Base-by-base conservation (phyloP, 202 grass and related monocot genomes). In the Hordeum pubiflorum region DNA sequence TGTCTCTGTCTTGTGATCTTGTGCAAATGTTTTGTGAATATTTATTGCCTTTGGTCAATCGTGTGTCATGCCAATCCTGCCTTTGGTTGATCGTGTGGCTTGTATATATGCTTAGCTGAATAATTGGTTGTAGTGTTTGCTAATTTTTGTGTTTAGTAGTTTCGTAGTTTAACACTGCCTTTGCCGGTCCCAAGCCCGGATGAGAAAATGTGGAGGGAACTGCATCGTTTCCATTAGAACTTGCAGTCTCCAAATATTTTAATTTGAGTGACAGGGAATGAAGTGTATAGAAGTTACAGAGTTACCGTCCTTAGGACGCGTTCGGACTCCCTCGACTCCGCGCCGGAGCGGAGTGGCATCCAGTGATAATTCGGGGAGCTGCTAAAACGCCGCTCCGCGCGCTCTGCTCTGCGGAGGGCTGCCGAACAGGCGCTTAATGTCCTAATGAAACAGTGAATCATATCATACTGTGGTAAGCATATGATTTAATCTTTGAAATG, bases 121-220 rank as follows among this genome's bases (percentile, higher is more conserved):
- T 63, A 15, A 2, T 37, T 83, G 65, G 18, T 68, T 58, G 44
- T 66, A 6, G 18, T 79, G 44, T 56, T 37, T 36, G 24, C 6
- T 48, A 1, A 33, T 26, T n/a, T 40, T 1, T 44, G 33, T 58
- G 4, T 37, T 36, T 77, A 76, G 56, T 69, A 37, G 75, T 56
- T 72, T 56, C 66, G 64, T 38, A 34, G 87, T 89, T 85, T 89
- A 89, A 89, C 82, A 85, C 87, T 89, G 87, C 82, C 82, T 36
- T 78, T 85, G 82, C 87, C 82, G 87, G 87, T 89, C 82, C 82
- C 87, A 89, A 89, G 87, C 87, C 82, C 82, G 87, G 82, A 89
- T 89, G 87, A 15, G 11, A 89, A 89, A 89, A 89, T 58, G 87
- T 89, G 87, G 82, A 85, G 87, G 82, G 87, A 72, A 73, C 76